phyloP scores from a whole-genome alignment of 169 alveolate genomes.

The Plasmodium reichenowi region DNA sequence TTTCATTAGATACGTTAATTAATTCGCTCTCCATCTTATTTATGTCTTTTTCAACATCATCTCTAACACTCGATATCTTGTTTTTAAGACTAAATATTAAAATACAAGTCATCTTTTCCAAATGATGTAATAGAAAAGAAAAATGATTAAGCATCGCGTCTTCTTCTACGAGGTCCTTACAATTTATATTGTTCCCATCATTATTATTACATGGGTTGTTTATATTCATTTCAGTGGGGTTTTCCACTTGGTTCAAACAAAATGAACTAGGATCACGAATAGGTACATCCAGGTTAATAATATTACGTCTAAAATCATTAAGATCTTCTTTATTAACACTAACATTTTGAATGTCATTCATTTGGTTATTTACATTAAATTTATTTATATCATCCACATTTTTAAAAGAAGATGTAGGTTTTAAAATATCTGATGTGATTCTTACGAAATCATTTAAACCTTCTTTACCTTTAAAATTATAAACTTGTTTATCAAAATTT shows the following conservation, averaged over 20 bases:
- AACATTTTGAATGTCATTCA: neutral
- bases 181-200: neutral
- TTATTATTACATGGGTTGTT: neutral
- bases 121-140: neutral
- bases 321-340: no score
- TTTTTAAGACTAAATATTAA: constrained; percentile 6
- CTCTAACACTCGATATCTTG: constrained; percentile 14
- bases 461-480: no score
- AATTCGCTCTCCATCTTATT: neutral
- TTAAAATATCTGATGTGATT: no score
- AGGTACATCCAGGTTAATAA: neutral
- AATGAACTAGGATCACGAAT: neutral
- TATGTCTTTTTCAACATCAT: constrained; percentile 17
- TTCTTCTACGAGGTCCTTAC: neutral
- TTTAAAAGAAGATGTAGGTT: neutral
- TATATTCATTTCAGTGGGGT: neutral
- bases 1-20: constrained; percentile 14
- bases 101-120: constrained; percentile 1
- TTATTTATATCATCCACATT: constrained; percentile 12
- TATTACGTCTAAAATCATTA: neutral
- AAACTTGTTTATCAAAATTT: neutral
- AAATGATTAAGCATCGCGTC: neutral
- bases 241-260: neutral
- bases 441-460: no score
- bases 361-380: neutral